Evolutionary conservation across 768 basidiomycete genomes (phyloP).

Genomic region (Phlebiopsis gigantea): DNA sequence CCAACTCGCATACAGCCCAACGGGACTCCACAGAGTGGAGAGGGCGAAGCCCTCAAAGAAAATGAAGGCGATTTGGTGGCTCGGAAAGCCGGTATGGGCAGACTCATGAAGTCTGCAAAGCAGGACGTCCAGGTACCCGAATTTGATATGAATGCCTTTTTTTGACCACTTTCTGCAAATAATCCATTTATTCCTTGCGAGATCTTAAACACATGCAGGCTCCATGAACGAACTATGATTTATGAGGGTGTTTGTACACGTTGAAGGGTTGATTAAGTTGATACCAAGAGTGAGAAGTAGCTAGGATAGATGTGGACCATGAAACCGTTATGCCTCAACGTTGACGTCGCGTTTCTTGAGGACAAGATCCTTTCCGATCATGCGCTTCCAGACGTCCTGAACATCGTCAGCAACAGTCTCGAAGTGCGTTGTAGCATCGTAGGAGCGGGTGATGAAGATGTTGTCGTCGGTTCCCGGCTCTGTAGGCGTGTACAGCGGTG

Average conservation of each 20-base stretch:
- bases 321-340: conserved; percentile 38
- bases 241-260: neutral
- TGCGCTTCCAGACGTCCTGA: conserved; percentile 90
- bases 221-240: conserved; percentile 5
- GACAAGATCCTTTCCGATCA: conserved; percentile 70
- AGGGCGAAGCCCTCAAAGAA: conserved; percentile 38
- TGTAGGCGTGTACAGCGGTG: conserved; percentile 86
- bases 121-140: conserved; percentile 82
- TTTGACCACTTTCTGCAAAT: conserved; percentile 29
- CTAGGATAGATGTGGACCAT: neutral
- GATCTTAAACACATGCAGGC: conserved; percentile 1
- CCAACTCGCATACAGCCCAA: conserved; percentile 31
- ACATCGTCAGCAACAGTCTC: conserved; percentile 99
- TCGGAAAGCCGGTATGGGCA: conserved; percentile 72
- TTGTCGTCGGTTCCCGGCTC: conserved; percentile 77
- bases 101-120: conserved; percentile 86
- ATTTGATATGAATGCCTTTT: conserved; percentile 82
- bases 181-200: neutral
- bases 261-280: neutral
- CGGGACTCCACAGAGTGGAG: neutral
- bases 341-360: conserved; percentile 85
- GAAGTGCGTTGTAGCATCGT: conserved; percentile 98
- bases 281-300: neutral
- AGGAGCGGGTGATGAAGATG: conserved; percentile 96
- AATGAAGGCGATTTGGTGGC: conserved; percentile 52